Evolutionary conservation across 2,329 filamentous ascomycete genomes (phyloP).

Genomic region (Penicillium occitanis): DNA sequence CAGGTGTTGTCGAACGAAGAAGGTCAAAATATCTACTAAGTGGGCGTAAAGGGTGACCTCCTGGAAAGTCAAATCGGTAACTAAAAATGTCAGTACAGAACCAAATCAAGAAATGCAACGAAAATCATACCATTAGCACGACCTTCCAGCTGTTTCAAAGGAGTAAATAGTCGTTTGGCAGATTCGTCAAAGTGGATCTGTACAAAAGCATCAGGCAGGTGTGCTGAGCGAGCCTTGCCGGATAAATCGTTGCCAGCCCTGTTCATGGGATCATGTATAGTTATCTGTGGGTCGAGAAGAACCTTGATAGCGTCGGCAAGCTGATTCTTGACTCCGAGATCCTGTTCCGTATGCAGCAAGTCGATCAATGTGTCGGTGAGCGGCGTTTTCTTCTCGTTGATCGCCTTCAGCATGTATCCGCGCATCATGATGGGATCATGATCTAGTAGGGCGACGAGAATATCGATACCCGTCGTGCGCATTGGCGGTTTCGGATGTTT

Average conservation of each 20-base stretch:
- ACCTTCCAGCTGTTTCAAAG: conserved; percentile 75
- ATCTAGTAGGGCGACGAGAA: conserved; percentile 90
- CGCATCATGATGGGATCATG: conserved; percentile 95
- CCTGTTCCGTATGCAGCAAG: conserved; percentile 83
- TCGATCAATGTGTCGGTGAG: conserved; percentile 92
- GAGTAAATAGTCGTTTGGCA: conserved; percentile 80
- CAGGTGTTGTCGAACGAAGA: conserved; percentile 87
- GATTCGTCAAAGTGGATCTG: conserved; percentile 87
- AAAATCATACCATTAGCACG: conserved; percentile 51
- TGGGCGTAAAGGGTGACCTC: conserved; percentile 90
- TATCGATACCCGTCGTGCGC: conserved; percentile 88
- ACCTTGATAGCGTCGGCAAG: conserved; percentile 95
- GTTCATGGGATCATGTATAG: conserved; percentile 58
- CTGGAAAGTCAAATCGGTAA: conserved; percentile 72
- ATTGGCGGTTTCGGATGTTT: conserved; percentile 80
- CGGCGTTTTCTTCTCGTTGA: conserved; percentile 80
- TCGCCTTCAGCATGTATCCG: conserved; percentile 86
- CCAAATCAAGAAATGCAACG: background rate
- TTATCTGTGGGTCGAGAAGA: conserved; percentile 71
- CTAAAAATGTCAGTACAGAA: conserved; percentile 36
- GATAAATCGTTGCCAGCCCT: conserved; percentile 67
- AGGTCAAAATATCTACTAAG: conserved; percentile 87
- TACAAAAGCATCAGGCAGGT: conserved; percentile 82
- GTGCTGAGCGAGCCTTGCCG: conserved; percentile 61
- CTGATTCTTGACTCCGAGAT: conserved; percentile 92